Conservation (phyloP, 208 protist species). For the Trypanosoma caninum region DNA sequence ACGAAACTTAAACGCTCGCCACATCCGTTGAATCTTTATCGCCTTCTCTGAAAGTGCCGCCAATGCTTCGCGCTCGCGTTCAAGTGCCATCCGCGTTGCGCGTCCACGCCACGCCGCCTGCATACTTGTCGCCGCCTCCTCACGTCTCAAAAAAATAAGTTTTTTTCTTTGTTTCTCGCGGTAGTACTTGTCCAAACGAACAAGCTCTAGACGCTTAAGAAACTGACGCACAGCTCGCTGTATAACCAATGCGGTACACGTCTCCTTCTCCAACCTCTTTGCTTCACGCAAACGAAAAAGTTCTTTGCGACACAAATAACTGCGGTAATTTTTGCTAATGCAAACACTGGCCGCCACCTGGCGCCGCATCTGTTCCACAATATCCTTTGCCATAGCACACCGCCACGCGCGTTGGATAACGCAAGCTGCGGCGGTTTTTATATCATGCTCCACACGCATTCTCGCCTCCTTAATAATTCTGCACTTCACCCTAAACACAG, state of each 20-base stretch:
- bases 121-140: conserved; percentile 64
- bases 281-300: conserved; percentile 41
- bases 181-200: conserved; percentile 69
- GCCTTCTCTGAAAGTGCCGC: conserved; percentile 26
- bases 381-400: conserved; percentile 56
- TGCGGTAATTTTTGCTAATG: conserved; percentile 51
- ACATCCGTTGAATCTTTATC: conserved; percentile 58
- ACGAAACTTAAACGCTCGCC: conserved; percentile 33
- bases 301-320: conserved; percentile 46
- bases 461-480: conserved; percentile 18
- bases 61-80: conserved; percentile 25
- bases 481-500: conserved; percentile 16
- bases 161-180: conserved; percentile 43
- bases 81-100: conserved; percentile 50
- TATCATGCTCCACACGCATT: conserved; percentile 29
- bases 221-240: conserved; percentile 49
- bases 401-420: conserved; percentile 83
- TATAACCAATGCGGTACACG: conserved; percentile 45
- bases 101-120: conserved; percentile 84
- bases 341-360: conserved; percentile 38
- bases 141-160: conserved; percentile 41
- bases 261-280: conserved; percentile 23
- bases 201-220: conserved; percentile 29
- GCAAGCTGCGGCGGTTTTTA: conserved; percentile 39
- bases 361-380: conserved; percentile 48